phyloP scores from a whole-genome alignment of 1,139 yeast genomes.

The Waltiozyma sp. region DNA sequence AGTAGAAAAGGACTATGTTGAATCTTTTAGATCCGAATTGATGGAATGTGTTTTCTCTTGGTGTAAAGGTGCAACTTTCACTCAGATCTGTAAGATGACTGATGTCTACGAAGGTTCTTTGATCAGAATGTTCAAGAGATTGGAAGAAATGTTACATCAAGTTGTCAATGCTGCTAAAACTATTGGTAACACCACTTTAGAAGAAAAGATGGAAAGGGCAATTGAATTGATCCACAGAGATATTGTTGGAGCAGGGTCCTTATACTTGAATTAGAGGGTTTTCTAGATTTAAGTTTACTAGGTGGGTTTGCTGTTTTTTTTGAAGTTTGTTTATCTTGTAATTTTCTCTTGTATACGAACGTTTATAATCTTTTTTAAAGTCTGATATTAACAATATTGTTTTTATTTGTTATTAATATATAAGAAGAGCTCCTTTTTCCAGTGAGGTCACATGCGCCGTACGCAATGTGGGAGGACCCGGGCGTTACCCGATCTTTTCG shows the following conservation, averaged over 20 bases:
- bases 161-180: conserved; percentile 84
- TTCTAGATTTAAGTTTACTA: no score
- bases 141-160: conserved; percentile 89
- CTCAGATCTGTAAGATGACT: conserved; percentile 96
- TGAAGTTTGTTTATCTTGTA: no score
- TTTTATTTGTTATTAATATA: no score
- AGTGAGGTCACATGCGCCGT: no score
- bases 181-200: conserved; percentile 79
- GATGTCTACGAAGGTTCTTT: conserved; percentile 96
- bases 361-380: no score
- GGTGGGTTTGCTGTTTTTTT: no score
- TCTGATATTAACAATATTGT: no score
- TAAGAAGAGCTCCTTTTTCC: no score
- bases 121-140: conserved; percentile 84
- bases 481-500: no score
- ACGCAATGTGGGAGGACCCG: no score
- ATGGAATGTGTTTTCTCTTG: conserved; percentile 97
- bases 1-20: conserved; percentile 85
- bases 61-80: conserved; percentile 94
- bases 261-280: conserved; percentile 43
- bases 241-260: conserved; percentile 90
- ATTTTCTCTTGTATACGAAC: no score
- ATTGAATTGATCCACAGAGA: conserved; percentile 85
- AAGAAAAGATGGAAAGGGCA: conserved; percentile 81
- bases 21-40: conserved; percentile 78